A percentile compares a stretch with the other conserved stretches of the same genome.
Evolutionary conservation across 139 green algal genomes (phyloP).

Genomic region (Pleodorina starrii): DNA sequence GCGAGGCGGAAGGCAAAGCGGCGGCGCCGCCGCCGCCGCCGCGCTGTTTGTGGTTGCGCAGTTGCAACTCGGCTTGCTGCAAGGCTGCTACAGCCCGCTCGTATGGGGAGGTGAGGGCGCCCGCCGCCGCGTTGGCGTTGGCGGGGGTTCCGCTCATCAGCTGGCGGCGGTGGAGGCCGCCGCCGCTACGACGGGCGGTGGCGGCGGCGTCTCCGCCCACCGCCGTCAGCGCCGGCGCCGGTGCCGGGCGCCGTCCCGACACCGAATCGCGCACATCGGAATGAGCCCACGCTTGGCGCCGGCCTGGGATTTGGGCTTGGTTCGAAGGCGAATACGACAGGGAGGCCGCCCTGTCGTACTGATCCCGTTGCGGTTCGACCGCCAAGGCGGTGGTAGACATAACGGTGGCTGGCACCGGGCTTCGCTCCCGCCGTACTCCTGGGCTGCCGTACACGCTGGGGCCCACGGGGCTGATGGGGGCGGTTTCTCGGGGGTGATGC

Average conservation of each 20-base stretch:
- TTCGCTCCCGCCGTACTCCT: neutral
- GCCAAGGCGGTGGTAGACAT: too few relatives aligned
- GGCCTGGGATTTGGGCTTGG: too few relatives aligned
- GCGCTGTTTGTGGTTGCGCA: neutral
- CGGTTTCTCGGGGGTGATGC: neutral
- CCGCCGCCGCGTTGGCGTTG: neutral
- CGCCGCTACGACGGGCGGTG: neutral
- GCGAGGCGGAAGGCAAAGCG: neutral
- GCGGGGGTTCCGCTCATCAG: neutral
- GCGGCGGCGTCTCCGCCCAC: too few relatives aligned
- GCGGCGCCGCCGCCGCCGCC: neutral
- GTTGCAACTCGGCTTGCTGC: conserved; percentile 37
- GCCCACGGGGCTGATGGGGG: neutral
- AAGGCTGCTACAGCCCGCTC: conserved; percentile 31
- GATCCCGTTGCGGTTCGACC: too few relatives aligned
- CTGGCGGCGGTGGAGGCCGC: neutral
- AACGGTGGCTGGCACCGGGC: too few relatives aligned
- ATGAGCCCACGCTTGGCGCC: neutral
- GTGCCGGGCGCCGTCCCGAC: neutral
- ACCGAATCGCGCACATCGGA: neutral
- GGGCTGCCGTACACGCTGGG: too few relatives aligned
- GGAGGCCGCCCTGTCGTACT: too few relatives aligned
- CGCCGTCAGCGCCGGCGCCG: too few relatives aligned
- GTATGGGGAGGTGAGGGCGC: neutral
- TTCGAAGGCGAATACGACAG: too few relatives aligned